Percentiles rank a stretch among this genome's conserved stretches.
phyloP scores from a whole-genome alignment of 306 rosid species.

The Ammopiptanthus mongolicus region DNA sequence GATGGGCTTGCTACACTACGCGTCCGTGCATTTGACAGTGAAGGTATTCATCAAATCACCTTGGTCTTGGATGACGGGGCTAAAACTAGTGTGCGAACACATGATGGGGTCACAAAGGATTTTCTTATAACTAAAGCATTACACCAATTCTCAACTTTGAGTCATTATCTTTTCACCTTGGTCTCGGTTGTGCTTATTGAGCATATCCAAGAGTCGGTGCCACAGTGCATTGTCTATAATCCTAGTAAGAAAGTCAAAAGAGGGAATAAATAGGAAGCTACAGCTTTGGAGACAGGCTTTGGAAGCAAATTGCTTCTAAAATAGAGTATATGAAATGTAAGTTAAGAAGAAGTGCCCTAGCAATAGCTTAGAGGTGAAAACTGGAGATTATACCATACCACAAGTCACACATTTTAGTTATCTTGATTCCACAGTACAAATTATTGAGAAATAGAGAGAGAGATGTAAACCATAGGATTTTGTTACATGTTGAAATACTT shows the following conservation, averaged over 20 bases:
- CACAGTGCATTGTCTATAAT: not conserved
- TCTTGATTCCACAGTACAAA: not conserved
- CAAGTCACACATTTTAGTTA: not conserved
- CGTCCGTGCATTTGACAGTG: conserved; percentile 76
- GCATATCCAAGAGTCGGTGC: not conserved
- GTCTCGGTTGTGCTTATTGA: not conserved
- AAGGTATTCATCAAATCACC: conserved; percentile 47
- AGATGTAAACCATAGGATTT: too few species aligned
- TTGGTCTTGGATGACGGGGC: too few species aligned
- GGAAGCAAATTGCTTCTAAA: not conserved
- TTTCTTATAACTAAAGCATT: not conserved
- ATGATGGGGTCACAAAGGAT: too few species aligned
- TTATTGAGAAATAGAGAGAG: not conserved
- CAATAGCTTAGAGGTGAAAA: too few species aligned
- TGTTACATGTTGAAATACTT: too few species aligned
- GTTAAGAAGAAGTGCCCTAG: not conserved
- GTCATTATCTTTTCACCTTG: not conserved
- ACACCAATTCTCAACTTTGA: not conserved
- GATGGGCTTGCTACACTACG: conserved; percentile 94
- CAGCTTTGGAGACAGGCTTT: not conserved
- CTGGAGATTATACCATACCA: too few species aligned
- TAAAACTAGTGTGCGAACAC: too few species aligned
- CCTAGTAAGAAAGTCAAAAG: too few species aligned
- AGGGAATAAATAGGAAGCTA: not conserved
- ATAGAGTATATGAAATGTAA: not conserved